Base-by-base conservation (phyloP, 2,329 filamentous ascomycete species). In the Beauveria varroae region DNA sequence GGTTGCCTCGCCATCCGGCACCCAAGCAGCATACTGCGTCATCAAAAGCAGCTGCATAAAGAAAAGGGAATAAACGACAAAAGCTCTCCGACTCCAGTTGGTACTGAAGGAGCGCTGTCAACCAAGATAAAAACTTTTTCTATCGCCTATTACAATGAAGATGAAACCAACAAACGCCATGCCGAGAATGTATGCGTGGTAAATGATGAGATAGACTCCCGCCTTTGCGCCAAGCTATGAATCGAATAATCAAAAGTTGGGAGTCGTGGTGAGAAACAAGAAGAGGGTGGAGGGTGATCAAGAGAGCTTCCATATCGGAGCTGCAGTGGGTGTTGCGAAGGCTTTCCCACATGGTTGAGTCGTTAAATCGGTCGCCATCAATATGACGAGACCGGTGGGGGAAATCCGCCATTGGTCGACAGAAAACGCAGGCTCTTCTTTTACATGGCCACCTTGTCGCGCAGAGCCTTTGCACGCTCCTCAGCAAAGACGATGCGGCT, bases 401-500 rank as follows among this genome's bases (percentile, higher is more conserved):
- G 34, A 16, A 16, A 37, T 37, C 34, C 34, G 34, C 34, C 14
- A 37, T 37, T 16, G 26, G 7, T 14, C n/a, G 24, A 18, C 6
- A 18, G 18, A 20, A 12, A 22, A 26, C 10, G 12, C 1, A 20
- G 41, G 0, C 6, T 2, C n/a, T 24, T 18, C 49, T 5, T 46
- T 55, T 44, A 61, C 24, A 62, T 24, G 5, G 54, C 47, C 2
- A 57, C 24, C 47, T 62, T 62, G n/a, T 52, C 53, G 20, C 54
- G 60, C 10, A 56, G 47, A 30, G 60, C 60, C 37, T 84, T 81
- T 72, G 90, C 88, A 74, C 86, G 85, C 78, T 98, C 91, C 80
- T 97, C 91, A 61, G 90, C 88, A 71, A 97, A 98, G 1, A 93
- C 93, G 71, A 90, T 85, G 67, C 93, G 81, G 75, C 91, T 96